Conservation (phyloP, 768 basidiomycete species). For the Mycena filopes region DNA sequence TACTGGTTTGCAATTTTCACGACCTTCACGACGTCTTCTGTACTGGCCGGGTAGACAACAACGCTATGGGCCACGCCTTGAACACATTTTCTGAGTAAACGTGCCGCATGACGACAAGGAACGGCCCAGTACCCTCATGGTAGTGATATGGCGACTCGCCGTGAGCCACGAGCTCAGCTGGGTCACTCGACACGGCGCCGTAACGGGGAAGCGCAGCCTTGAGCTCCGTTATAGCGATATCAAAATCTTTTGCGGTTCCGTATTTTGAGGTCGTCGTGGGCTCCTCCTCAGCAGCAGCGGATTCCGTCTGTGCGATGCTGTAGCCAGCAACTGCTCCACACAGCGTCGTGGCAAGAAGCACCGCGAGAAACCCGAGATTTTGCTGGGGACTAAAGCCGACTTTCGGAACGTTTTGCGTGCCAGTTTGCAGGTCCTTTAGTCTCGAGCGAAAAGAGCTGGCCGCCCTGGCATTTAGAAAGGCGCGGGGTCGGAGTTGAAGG, state of each 20-base stretch:
- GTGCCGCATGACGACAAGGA: neutral
- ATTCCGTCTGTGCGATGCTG: slow-evolving; percentile 1
- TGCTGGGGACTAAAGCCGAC: neutral
- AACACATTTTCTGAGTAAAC: neutral
- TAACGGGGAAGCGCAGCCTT: slow-evolving; percentile 48
- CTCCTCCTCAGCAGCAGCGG: neutral
- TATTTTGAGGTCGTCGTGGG: slow-evolving; percentile 44
- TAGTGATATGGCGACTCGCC: slow-evolving; percentile 66
- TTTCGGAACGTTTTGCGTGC: neutral
- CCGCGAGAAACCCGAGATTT: slow-evolving; percentile 5
- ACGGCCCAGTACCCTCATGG: slow-evolving; percentile 54
- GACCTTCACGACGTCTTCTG: slow-evolving; percentile 84
- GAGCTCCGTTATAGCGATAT: slow-evolving; percentile 63
- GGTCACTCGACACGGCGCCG: slow-evolving; percentile 59
- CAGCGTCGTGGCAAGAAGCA: slow-evolving; percentile 15
- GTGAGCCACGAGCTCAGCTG: slow-evolving; percentile 61
- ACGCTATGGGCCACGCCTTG: slow-evolving; percentile 64
- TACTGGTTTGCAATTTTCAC: slow-evolving; percentile 81
- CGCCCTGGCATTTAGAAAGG: neutral
- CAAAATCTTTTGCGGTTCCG: slow-evolving; percentile 64
- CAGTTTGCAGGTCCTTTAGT: neutral
- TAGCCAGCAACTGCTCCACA: slow-evolving; percentile 20
- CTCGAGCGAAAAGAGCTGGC: neutral
- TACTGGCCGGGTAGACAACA: slow-evolving; percentile 71
- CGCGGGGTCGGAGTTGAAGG: neutral